Evolutionary conservation across 129 eudicot genomes (phyloP), one percentile per base, ranked within the genome.

Genomic region (Apium graveolens): DNA sequence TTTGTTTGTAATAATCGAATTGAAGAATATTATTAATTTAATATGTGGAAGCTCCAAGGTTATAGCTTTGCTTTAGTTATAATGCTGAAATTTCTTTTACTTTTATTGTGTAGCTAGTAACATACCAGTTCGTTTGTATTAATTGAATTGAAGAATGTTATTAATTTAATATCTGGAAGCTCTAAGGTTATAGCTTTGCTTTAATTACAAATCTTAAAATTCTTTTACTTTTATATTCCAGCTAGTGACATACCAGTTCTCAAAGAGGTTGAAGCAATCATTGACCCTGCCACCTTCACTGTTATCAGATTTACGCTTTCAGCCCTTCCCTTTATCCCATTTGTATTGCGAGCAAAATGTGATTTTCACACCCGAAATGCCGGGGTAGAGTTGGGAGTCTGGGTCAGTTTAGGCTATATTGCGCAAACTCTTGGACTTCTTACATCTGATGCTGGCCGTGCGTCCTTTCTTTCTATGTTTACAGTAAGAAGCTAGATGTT

Each of bases 361-460:
- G 92, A 93, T 77, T 69, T 79, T 82, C 78, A 79, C 73, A 91
- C 84, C 34, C 91, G 97, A 66, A 89, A 82, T 80, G 88, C 98
- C 14, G 98, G 98, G 78, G 81, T 87, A 32, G 97, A 91, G 84
- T 89, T 93, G 85, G 98, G 98, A 42, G 75, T 89, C 42, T 93
- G 98, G 98, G 90, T 91, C 85, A 91, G 98, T 85, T 84, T 93
- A 79, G 98, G 98, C 51, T 93, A 93, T 82, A 87, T 93, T 53
- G 74, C 84, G 79, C 97, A 93, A 79, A 97, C 98, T 68, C 90
- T 93, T 83, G 98, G 98, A 75, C 84, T 91, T 38, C 90, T 88
- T 76, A 93, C 97, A 42, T 89, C 98, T 78, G 97, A 89, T 82
- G 98, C 97, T n/a, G 97, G 95, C 18, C 92, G 98, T 34, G 97